Conservation (phyloP, 345 rosid genomes). For the Corchorus olitorius region DNA sequence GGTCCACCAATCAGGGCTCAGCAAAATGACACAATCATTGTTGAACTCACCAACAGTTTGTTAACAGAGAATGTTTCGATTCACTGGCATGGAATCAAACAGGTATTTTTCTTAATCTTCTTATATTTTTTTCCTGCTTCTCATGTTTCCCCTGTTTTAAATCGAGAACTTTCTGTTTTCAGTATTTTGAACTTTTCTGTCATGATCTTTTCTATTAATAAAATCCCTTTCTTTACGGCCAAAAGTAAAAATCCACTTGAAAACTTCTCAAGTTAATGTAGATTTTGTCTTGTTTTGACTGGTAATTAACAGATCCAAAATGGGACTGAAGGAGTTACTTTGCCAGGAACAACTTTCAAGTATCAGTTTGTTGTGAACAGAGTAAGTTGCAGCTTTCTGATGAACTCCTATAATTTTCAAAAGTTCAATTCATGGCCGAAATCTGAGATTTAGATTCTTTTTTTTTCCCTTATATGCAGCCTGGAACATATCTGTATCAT, state of each 20-base stretch:
- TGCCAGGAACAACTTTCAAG: conserved; percentile 66
- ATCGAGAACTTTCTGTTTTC: too few relatives aligned
- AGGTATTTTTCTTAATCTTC: background rate
- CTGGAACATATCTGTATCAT: conserved; percentile 74
- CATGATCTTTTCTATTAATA: too few relatives aligned
- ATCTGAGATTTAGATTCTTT: background rate
- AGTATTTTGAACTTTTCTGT: too few relatives aligned
- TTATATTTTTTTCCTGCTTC: background rate
- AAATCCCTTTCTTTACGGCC: too few relatives aligned
- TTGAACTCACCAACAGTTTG: conserved; percentile 66
- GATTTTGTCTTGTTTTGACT: background rate
- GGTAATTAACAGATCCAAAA: conserved; percentile 57
- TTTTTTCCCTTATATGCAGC: conserved; percentile 36
- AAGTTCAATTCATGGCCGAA: background rate
- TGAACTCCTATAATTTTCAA: too few relatives aligned
- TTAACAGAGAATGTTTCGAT: conserved; percentile 46
- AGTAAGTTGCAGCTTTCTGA: conserved; percentile 30
- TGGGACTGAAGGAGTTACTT: conserved; percentile 65
- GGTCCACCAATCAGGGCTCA: conserved; percentile 66
- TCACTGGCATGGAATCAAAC: conserved; percentile 21
- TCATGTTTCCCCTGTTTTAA: background rate
- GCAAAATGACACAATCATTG: conserved; percentile 67
- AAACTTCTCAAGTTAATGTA: background rate
- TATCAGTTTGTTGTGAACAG: conserved; percentile 71
- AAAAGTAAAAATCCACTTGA: background rate